Conservation (phyloP, 176 grass and related monocot species). For the Pontederia crassipes region DNA sequence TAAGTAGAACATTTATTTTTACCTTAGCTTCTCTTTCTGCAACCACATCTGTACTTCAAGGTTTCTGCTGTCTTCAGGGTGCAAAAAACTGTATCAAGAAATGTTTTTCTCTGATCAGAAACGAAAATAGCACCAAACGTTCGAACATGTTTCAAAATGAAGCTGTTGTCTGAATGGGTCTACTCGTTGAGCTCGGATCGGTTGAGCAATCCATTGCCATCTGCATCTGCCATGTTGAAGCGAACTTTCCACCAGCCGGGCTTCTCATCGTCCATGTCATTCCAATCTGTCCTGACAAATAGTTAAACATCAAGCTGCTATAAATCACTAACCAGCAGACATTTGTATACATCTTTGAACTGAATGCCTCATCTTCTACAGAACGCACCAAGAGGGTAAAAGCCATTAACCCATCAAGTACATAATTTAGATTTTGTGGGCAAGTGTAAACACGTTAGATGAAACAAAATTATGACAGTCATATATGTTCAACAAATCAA, state of each 20-base stretch:
- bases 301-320: too few relatives aligned
- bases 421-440: too few relatives aligned
- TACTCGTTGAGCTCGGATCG: slow-evolving; percentile 27
- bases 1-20: neutral
- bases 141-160: neutral
- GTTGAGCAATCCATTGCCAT: slow-evolving; percentile 24
- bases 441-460: too few relatives aligned
- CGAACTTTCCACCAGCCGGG: slow-evolving; percentile 29
- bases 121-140: neutral
- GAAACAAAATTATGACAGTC: too few relatives aligned
- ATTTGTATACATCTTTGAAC: too few relatives aligned
- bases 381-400: too few relatives aligned
- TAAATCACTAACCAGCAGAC: too few relatives aligned
- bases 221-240: slow-evolving; percentile 25
- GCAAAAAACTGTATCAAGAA: slow-evolving; percentile 23
- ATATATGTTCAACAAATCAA: too few relatives aligned
- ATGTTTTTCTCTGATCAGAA: neutral
- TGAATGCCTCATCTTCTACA: too few relatives aligned
- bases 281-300: slow-evolving; percentile 18
- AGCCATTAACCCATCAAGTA: too few relatives aligned
- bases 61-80: slow-evolving; percentile 31
- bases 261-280: slow-evolving; percentile 9
- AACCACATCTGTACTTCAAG: slow-evolving; percentile 25
- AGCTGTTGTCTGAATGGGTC: neutral
- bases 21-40: slow-evolving; percentile 35